phyloP scores from a whole-genome alignment of 495 filamentous ascomycete genomes.

The Lasiosphaeria miniovina region DNA sequence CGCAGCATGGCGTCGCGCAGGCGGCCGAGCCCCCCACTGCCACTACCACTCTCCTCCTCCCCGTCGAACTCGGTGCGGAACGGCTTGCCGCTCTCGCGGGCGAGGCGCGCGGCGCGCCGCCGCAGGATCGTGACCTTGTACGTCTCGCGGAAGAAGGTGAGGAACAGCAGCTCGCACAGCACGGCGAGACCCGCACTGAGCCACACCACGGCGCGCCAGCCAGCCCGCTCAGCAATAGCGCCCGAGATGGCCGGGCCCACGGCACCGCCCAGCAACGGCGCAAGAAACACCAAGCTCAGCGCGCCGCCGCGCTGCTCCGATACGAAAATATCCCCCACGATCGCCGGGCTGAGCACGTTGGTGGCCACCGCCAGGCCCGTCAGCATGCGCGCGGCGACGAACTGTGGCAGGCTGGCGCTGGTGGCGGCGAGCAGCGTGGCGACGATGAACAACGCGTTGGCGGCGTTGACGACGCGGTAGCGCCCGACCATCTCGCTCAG shows the following conservation, averaged over 20 bases:
- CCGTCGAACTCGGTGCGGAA: conserved; percentile 21
- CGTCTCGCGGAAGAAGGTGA: conserved; percentile 48
- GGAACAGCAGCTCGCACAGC: conserved; percentile 45
- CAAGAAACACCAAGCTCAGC: conserved; percentile 48
- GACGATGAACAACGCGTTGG: conserved; percentile 50
- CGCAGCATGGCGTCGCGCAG: conserved; percentile 43
- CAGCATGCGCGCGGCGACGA: conserved; percentile 48
- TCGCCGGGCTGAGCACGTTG: conserved; percentile 56
- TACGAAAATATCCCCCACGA: conserved; percentile 57
- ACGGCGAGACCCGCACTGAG: conserved; percentile 48
- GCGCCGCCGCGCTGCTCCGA: conserved; percentile 50
- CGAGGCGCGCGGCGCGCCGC: conserved; percentile 38
- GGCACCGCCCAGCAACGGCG: conserved; percentile 48
- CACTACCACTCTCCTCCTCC: conserved; percentile 28
- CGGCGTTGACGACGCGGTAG: conserved; percentile 50
- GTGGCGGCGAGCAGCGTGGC: conserved; percentile 44
- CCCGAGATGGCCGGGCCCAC: conserved; percentile 61
- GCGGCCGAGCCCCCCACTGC: conserved; percentile 15
- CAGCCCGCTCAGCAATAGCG: conserved; percentile 55
- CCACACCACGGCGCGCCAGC: conserved; percentile 58
- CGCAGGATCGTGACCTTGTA: conserved; percentile 49
- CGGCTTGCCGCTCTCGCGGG: conserved; percentile 24
- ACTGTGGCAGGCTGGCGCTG: conserved; percentile 35
- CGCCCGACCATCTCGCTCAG: conserved; percentile 57
- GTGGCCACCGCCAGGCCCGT: conserved; percentile 51